Percentiles rank a stretch among this genome's conserved stretches.
Conservation (phyloP, 441 rosid genomes). For the Brassica hybrid region DNA sequence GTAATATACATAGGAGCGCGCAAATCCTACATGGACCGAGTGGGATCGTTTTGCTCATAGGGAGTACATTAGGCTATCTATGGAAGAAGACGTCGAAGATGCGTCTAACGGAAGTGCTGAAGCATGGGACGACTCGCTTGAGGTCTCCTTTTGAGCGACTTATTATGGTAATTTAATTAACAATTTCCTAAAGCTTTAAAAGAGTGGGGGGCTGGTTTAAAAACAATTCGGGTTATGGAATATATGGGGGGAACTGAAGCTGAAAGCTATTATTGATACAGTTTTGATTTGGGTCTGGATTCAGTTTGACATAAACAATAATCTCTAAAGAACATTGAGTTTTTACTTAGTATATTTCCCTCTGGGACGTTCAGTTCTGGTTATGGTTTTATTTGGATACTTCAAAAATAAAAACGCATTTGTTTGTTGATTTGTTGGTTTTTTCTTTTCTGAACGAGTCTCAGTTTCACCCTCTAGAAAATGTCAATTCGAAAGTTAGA, state of each 20-base stretch:
- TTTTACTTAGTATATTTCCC: neutral
- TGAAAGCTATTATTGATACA: neutral
- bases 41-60: constrained; percentile 99
- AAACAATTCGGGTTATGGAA: neutral
- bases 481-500: neutral
- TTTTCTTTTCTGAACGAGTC: neutral
- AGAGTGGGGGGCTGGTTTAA: neutral
- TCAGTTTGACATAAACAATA: constrained; percentile 3
- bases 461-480: neutral
- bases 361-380: neutral
- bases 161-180: neutral
- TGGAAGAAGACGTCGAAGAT: constrained; percentile 99
- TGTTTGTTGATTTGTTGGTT: neutral
- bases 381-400: neutral
- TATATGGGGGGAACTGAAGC: constrained; percentile 2
- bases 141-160: constrained; percentile 75
- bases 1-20: constrained; percentile 79
- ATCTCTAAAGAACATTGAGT: neutral
- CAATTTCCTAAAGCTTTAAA: neutral
- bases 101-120: constrained; percentile 98
- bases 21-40: constrained; percentile 96
- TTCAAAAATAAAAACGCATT: neutral
- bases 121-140: constrained; percentile 98
- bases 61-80: constrained; percentile 96
- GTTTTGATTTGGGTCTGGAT: constrained; percentile 5